Evolutionary conservation across 805 yeast genomes (phyloP).

Genomic region (Torulaspora gathmanii): DNA sequence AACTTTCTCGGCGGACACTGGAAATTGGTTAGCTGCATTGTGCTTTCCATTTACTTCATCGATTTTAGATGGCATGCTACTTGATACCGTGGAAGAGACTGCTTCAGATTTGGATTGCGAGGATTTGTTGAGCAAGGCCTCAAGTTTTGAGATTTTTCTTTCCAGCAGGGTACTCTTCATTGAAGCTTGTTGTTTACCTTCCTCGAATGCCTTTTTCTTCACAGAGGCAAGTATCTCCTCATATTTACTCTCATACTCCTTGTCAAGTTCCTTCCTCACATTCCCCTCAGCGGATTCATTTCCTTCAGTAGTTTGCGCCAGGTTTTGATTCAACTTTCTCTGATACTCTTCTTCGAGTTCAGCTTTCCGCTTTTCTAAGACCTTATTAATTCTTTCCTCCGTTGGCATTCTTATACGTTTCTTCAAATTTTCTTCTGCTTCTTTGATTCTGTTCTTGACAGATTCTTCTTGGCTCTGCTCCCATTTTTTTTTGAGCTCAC

Average conservation of each 20-base stretch:
- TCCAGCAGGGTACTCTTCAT: slow-evolving; percentile 32
- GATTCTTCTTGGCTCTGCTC: slow-evolving; percentile 37
- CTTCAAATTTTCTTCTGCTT: slow-evolving; percentile 43
- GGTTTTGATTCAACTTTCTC: slow-evolving; percentile 17
- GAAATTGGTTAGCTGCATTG: slow-evolving; percentile 2
- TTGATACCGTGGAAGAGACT: background rate
- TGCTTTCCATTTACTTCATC: slow-evolving; percentile 10
- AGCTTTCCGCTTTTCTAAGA: slow-evolving; percentile 41
- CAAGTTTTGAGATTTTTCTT: slow-evolving; percentile 32
- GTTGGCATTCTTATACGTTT: slow-evolving; percentile 45
- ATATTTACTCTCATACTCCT: slow-evolving; percentile 17
- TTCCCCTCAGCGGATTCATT: slow-evolving; percentile 3
- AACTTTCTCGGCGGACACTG: slow-evolving; percentile 11
- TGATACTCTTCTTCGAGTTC: slow-evolving; percentile 27
- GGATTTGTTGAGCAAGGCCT: slow-evolving; percentile 15
- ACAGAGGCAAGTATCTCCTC: slow-evolving; percentile 17
- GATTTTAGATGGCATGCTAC: slow-evolving; percentile 10
- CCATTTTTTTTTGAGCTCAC: slow-evolving; percentile 33
- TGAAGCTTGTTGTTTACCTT: slow-evolving; percentile 33
- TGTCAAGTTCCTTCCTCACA: slow-evolving; percentile 22
- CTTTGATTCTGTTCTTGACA: slow-evolving; percentile 33
- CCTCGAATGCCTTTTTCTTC: slow-evolving; percentile 32
- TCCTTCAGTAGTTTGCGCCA: slow-evolving; percentile 10
- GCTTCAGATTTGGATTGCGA: background rate
- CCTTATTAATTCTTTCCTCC: slow-evolving; percentile 56